Evolutionary conservation across 2,329 filamentous ascomycete genomes (phyloP).

Genomic region (Aspergillus udagawae): DNA sequence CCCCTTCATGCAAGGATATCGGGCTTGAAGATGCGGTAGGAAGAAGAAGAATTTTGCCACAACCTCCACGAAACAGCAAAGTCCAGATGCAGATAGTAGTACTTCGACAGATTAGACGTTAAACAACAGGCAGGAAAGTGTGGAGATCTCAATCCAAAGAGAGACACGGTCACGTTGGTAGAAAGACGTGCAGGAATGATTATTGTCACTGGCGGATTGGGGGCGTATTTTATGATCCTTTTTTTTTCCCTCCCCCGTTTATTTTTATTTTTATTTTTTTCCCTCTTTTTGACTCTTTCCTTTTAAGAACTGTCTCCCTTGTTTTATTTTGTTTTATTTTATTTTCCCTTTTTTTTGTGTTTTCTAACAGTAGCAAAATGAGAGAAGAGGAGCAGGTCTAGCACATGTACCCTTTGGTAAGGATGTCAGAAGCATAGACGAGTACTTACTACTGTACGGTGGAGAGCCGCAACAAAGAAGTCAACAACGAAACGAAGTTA

Average conservation of each 20-base stretch:
- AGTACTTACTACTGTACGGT: background rate
- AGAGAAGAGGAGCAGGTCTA: background rate
- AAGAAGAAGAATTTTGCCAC: conserved; percentile 10
- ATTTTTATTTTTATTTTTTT: background rate
- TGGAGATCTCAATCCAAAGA: conserved; percentile 13
- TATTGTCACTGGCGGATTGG: conserved; percentile 13
- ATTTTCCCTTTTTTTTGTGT: conserved; percentile 1
- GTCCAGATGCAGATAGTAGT: conserved; percentile 1
- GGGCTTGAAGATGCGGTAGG: conserved; percentile 5
- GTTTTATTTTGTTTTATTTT: conserved; percentile 7
- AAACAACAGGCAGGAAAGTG: conserved; percentile 8
- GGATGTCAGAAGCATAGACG: conserved; percentile 6
- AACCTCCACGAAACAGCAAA: conserved; percentile 1
- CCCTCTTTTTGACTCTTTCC: conserved; percentile 1
- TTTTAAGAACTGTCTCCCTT: background rate
- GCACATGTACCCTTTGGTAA: conserved; percentile 9
- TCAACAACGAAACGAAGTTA: background rate
- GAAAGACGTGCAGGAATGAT: conserved; percentile 2
- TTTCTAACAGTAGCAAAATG: background rate
- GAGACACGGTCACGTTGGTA: conserved; percentile 17
- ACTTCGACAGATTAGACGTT: conserved; percentile 4
- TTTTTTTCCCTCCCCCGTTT: background rate
- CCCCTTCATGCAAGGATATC: conserved; percentile 1
- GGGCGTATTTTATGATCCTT: conserved; percentile 9
- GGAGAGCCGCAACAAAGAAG: conserved; percentile 10